Evolutionary conservation across 73 alveolate genomes (phyloP).

Genomic region (Paramecium primaurelia): DNA sequence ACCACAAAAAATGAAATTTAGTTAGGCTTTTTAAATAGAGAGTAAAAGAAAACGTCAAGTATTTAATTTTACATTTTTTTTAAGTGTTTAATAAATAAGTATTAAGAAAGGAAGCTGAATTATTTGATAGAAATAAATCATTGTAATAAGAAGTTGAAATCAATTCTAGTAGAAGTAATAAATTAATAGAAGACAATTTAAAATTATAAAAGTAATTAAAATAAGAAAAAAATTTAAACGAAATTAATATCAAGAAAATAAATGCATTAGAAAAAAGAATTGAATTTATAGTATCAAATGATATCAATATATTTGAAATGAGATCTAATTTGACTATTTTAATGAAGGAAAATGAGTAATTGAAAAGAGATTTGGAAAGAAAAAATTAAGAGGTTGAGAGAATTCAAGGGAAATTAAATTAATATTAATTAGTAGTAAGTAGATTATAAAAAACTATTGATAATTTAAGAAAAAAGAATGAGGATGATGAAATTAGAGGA

Average conservation of each 20-base stretch:
- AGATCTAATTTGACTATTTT: slow-evolving; percentile 38
- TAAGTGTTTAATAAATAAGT: background rate
- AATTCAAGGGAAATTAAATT: slow-evolving; percentile 50
- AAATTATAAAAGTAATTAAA: slow-evolving; percentile 17
- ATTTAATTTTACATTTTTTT: background rate
- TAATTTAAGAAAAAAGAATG: slow-evolving; percentile 45
- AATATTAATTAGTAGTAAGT: background rate
- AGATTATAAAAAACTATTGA: slow-evolving; percentile 52
- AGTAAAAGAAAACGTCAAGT: background rate
- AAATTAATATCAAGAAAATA: slow-evolving; percentile 37
- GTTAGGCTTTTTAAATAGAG: slow-evolving; percentile 47
- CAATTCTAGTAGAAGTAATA: slow-evolving; percentile 1
- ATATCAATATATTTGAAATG: slow-evolving; percentile 39
- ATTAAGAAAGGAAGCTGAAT: background rate
- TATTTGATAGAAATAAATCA: slow-evolving; percentile 43
- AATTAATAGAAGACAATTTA: slow-evolving; percentile 47
- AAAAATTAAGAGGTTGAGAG: slow-evolving; percentile 58
- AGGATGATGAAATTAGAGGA: slow-evolving; percentile 5
- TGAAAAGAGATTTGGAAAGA: slow-evolving; percentile 50
- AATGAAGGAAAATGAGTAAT: slow-evolving; percentile 49
- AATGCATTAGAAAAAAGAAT: slow-evolving; percentile 56
- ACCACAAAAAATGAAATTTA: slow-evolving; percentile 53
- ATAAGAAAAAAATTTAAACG: slow-evolving; percentile 33
- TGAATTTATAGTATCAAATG: slow-evolving; percentile 48
- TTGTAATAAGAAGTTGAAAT: slow-evolving; percentile 28